These are phyloP conservation scores for Kluyveromyces siamensis DNA, from an alignment of 805 yeast species.

Conservation along the genomic window DNA sequence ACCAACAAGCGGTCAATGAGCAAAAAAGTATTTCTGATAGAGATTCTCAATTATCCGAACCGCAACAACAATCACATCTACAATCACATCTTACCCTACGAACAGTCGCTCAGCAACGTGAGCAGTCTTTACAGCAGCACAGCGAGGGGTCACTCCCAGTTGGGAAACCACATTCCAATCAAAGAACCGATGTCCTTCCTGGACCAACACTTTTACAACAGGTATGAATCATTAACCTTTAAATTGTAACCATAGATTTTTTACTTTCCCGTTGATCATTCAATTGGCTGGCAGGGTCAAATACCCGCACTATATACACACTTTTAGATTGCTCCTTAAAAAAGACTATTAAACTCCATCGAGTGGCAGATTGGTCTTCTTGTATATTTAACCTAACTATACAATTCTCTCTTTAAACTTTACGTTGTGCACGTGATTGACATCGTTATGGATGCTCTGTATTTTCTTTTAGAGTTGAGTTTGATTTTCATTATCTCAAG, in stretches of 20 bases:
- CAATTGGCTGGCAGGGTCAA: neutral
- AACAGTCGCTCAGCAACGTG: too few relatives aligned
- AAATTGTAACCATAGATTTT: neutral
- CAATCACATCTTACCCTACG: too few relatives aligned
- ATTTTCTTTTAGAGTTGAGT: neutral
- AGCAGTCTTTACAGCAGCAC: too few relatives aligned
- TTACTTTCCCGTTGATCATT: too few relatives aligned
- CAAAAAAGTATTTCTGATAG: neutral
- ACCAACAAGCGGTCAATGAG: neutral
- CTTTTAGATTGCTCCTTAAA: neutral
- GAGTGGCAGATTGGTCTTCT: too few relatives aligned
- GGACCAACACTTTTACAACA: neutral
- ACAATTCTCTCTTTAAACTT: too few relatives aligned
- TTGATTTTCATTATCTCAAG: neutral
- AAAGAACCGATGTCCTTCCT: too few relatives aligned
- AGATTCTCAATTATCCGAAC: neutral
- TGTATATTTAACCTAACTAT: neutral
- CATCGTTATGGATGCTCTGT: neutral
- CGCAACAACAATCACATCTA: too few relatives aligned
- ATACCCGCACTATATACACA: neutral
- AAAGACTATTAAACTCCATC: neutral
- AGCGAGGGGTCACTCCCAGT: too few relatives aligned
- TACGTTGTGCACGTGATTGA: neutral
- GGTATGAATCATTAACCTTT: neutral
- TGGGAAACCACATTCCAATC: too few relatives aligned